phyloP scores from a whole-genome alignment of 371 early-diverging fungal genomes.

The Rhizopus arrhizus region DNA sequence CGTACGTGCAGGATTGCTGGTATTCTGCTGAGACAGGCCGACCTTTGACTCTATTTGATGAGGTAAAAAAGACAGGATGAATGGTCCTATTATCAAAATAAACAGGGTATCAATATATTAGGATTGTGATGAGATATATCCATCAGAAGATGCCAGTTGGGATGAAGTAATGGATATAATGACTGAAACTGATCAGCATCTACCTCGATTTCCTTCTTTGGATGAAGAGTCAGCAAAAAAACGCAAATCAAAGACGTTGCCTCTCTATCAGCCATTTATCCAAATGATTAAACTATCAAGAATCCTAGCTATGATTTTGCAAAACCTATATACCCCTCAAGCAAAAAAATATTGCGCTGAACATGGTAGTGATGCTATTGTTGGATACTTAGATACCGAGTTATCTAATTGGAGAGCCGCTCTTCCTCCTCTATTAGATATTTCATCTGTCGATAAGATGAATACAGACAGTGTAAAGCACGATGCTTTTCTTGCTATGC shows the following conservation, averaged over 20 bases:
- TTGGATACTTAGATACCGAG: constrained; percentile 34
- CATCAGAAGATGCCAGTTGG: constrained; percentile 32
- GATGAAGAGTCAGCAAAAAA: constrained; percentile 5
- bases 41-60: constrained; percentile 34
- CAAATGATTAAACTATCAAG: constrained; percentile 43
- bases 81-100: neutral
- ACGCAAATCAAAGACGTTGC: constrained; percentile 3
- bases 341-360: constrained; percentile 35
- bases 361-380: constrained; percentile 41
- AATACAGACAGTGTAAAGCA: neutral
- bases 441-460: constrained; percentile 2
- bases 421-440: constrained; percentile 16
- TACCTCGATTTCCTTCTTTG: constrained; percentile 25
- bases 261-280: constrained; percentile 41
- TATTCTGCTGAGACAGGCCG: constrained; percentile 31
- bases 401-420: constrained; percentile 40
- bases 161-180: constrained; percentile 40
- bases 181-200: constrained; percentile 19
- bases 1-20: constrained; percentile 54
- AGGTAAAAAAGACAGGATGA: constrained; percentile 7
- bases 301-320: constrained; percentile 36
- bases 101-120: neutral
- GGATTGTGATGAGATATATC: constrained; percentile 41
- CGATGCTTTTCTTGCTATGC: constrained; percentile 21
- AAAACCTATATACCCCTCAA: constrained; percentile 41